Percentiles rank a stretch among this genome's conserved stretches.
phyloP scores from a whole-genome alignment of 345 rosid species.

The Acer campestre region DNA sequence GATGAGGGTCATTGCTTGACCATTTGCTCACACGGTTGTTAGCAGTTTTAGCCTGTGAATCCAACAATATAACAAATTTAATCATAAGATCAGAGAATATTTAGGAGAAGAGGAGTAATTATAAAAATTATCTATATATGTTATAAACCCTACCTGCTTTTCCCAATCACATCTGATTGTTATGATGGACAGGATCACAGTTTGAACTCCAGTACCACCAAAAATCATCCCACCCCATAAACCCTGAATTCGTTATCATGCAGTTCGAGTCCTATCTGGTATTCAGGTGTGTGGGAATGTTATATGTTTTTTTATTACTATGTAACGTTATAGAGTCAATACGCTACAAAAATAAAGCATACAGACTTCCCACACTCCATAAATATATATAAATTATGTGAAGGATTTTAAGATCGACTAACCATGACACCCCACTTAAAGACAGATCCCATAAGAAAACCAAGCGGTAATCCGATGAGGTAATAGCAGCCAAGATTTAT shows the following conservation, averaged over 20 bases:
- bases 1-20: too few species aligned
- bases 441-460: constrained; percentile 60
- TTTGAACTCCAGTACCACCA: constrained; percentile 63
- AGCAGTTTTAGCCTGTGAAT: constrained; percentile 42
- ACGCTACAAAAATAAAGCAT: too few species aligned
- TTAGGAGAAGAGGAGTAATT: too few species aligned
- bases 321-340: too few species aligned
- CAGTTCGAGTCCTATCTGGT: too few species aligned
- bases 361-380: too few species aligned
- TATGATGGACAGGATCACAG: constrained; percentile 50
- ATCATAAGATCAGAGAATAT: neutral
- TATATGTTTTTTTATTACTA: too few species aligned
- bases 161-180: constrained; percentile 56
- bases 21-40: constrained; percentile 14
- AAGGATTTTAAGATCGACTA: too few species aligned
- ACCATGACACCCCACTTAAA: constrained; percentile 67
- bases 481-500: constrained; percentile 73
- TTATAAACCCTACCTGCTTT: constrained; percentile 43
- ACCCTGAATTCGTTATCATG: constrained; percentile 37
- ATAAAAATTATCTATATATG: too few species aligned
- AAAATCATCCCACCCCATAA: constrained; percentile 85
- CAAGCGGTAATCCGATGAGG: constrained; percentile 64
- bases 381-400: too few species aligned
- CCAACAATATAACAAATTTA: neutral
- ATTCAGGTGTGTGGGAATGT: too few species aligned